phyloP scores from a whole-genome alignment of 495 filamentous ascomycete species.

The Penicillium verhagenii region DNA sequence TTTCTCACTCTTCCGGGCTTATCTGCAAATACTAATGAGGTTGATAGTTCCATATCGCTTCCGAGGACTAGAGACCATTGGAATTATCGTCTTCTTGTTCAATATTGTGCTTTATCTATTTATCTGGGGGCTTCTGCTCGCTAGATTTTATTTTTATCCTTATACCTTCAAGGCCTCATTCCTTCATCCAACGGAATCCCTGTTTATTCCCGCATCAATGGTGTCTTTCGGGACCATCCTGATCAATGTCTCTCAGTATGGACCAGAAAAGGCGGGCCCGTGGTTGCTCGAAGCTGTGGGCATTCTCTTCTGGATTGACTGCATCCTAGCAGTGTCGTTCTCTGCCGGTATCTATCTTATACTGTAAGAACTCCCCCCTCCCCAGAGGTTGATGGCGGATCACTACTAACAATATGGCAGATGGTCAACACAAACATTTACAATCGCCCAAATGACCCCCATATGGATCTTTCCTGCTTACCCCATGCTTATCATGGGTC shows the following conservation, averaged over 20 bases:
- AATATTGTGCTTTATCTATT: constrained; percentile 71
- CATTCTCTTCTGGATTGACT: constrained; percentile 73
- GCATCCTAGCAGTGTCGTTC: constrained; percentile 58
- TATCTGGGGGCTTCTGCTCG: constrained; percentile 64
- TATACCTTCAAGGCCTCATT: constrained; percentile 72
- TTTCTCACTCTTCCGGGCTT: neutral
- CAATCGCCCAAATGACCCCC: constrained; percentile 84
- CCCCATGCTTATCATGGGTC: constrained; percentile 76
- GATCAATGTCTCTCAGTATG: constrained; percentile 79
- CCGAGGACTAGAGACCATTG: constrained; percentile 67
- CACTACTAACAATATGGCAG: constrained; percentile 33
- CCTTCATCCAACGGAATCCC: constrained; percentile 72
- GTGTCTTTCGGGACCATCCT: constrained; percentile 73
- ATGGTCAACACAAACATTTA: constrained; percentile 73
- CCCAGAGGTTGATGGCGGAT: neutral
- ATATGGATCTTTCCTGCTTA: constrained; percentile 93
- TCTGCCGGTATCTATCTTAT: constrained; percentile 72
- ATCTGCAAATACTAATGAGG: neutral
- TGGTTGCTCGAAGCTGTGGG: constrained; percentile 67
- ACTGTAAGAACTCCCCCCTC: constrained; percentile 41
- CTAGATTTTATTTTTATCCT: constrained; percentile 69
- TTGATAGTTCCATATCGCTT: constrained; percentile 65
- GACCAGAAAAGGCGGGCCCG: constrained; percentile 58
- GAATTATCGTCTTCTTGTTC: constrained; percentile 70
- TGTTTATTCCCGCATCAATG: constrained; percentile 75